These are phyloP conservation scores for Calonectria pauciramosa DNA, from an alignment of 2,329 filamentous ascomycete genomes.

Conservation along the genomic window DNA sequence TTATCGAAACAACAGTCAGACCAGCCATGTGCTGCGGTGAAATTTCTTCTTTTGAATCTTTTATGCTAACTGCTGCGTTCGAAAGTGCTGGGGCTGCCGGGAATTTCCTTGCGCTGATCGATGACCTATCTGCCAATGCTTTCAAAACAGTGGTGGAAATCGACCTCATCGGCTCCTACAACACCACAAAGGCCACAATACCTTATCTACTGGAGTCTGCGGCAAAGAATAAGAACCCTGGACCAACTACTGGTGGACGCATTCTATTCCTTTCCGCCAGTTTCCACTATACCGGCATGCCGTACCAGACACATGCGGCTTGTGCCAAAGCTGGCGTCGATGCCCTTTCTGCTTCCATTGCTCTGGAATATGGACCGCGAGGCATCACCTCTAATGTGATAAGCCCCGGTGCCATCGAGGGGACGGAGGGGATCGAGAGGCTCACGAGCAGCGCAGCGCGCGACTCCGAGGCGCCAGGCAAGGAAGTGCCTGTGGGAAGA, in stretches of 20 bases:
- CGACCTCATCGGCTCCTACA: slow-evolving; percentile 20
- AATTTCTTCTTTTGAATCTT: not conserved
- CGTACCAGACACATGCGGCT: slow-evolving; percentile 14
- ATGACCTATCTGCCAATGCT: slow-evolving; percentile 9
- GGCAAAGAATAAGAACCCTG: not conserved
- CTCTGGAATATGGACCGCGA: not conserved
- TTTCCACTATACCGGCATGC: slow-evolving; percentile 21
- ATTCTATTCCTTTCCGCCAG: slow-evolving; percentile 24
- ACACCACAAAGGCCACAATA: slow-evolving; percentile 5
- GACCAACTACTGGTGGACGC: not conserved
- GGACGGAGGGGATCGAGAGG: slow-evolving; percentile 7
- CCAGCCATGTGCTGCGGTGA: not conserved
- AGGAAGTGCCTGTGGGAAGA: slow-evolving; percentile 9
- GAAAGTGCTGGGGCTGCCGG: slow-evolving; percentile 18
- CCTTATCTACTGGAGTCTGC: slow-evolving; percentile 2
- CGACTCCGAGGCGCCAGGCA: not conserved
- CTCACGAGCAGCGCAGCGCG: not conserved
- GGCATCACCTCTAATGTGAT: slow-evolving; percentile 23
- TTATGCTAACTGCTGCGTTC: not conserved
- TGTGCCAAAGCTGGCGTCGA: slow-evolving; percentile 14
- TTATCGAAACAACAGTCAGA: not conserved
- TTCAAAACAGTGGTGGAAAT: slow-evolving; percentile 26
- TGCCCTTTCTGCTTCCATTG: slow-evolving; percentile 4
- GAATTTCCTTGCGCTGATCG: slow-evolving; percentile 15
- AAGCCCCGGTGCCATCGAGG: not conserved